These are phyloP conservation scores for Solanum chilense DNA, from an alignment of 257 asterid species.

Conservation along the genomic window DNA sequence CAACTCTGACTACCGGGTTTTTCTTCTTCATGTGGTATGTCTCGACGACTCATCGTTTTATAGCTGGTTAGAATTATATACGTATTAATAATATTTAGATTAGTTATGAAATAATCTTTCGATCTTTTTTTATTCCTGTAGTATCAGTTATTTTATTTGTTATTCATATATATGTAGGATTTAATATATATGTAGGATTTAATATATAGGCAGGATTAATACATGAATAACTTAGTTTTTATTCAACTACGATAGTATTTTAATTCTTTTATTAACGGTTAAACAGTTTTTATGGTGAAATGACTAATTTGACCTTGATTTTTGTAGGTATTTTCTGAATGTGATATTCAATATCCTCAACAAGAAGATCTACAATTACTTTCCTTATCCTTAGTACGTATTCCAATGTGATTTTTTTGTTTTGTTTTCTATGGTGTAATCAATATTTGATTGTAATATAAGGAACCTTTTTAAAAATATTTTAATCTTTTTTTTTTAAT, in stretches of 20 bases:
- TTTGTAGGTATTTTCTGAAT: constrained; percentile 65
- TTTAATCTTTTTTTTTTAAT: neutral
- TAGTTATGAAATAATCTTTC: no score
- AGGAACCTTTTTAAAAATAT: neutral
- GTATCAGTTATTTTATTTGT: neutral
- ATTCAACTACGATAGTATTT: neutral
- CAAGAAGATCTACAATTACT: constrained; percentile 98
- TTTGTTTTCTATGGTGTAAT: neutral
- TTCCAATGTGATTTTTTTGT: neutral
- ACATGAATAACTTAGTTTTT: neutral
- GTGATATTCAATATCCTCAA: constrained; percentile 93
- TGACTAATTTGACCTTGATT: constrained; percentile 6
- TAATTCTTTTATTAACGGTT: neutral
- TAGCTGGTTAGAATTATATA: neutral
- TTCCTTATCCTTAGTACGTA: constrained; percentile 92
- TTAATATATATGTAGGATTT: neutral
- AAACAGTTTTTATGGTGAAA: neutral
- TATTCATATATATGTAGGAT: neutral
- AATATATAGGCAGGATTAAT: neutral
- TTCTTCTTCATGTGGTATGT: constrained; percentile 98
- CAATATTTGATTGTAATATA: neutral
- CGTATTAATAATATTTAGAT: neutral
- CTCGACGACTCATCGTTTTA: neutral
- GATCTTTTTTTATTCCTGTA: no score
- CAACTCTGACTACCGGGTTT: constrained; percentile 74